A percentile compares a stretch with the other conserved stretches of the same genome.
Conservation (phyloP, 202 grass and related monocot species). For the Panicum hallii region DNA sequence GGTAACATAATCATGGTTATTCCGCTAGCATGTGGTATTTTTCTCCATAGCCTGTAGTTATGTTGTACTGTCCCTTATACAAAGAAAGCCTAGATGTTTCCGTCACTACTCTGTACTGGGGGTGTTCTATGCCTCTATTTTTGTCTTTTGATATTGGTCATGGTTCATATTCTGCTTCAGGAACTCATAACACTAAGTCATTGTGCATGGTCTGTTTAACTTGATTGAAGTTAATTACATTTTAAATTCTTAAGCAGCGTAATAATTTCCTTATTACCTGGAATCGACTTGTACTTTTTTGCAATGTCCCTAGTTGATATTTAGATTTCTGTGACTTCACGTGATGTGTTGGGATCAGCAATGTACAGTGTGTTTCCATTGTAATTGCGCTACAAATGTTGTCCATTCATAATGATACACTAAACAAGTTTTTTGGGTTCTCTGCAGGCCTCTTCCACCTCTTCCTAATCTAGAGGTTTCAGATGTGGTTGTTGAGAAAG, state of each 20-base stretch:
- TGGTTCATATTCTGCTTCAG: neutral
- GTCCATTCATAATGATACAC: neutral
- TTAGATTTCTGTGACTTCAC: neutral
- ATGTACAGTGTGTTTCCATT: neutral
- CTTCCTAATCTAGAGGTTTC: constrained; percentile 90
- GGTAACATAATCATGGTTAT: neutral
- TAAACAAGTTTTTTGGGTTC: constrained; percentile 9
- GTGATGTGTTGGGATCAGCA: neutral
- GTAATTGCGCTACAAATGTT: neutral
- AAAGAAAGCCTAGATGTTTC: neutral
- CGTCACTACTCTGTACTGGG: neutral
- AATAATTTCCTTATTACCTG: neutral
- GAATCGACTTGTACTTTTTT: neutral
- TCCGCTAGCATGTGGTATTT: constrained; percentile 14
- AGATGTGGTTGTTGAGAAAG: constrained; percentile 72
- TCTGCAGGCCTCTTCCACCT: constrained; percentile 85
- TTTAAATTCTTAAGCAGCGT: neutral
- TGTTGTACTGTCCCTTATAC: neutral
- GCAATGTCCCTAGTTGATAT: neutral
- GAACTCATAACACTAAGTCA: neutral
- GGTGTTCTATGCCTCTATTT: neutral
- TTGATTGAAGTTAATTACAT: neutral
- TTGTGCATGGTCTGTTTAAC: neutral
- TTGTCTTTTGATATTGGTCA: neutral
- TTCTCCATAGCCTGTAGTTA: neutral